Conservation (phyloP, 257 asterid genomes). For the Parsonsia alboflavescens region DNA sequence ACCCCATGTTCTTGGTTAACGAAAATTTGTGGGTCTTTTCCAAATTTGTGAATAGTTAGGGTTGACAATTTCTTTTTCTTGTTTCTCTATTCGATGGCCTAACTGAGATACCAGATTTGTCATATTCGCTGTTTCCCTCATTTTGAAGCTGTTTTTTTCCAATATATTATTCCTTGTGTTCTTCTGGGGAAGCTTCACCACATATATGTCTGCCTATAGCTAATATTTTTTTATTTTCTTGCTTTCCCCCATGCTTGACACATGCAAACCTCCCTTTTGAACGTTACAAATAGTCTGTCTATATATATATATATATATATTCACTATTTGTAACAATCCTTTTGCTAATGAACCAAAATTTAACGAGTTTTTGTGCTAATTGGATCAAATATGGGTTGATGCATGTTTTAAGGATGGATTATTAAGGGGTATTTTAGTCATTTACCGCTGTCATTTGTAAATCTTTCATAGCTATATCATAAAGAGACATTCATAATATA, state of each 20-base stretch:
- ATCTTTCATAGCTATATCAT: no score
- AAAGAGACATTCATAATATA: no score
- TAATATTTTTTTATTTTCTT: slow-evolving; percentile 12
- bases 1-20: slow-evolving; percentile 35
- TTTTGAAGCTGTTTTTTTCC: slow-evolving; percentile 22
- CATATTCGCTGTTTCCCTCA: slow-evolving; percentile 14
- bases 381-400: neutral
- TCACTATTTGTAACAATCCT: no score
- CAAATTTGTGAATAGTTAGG: slow-evolving; percentile 18
- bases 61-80: slow-evolving; percentile 25
- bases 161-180: slow-evolving; percentile 12
- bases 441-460: no score
- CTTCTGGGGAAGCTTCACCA: neutral
- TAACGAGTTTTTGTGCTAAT: neutral
- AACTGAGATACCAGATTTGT: slow-evolving; percentile 37
- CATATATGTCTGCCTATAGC: neutral
- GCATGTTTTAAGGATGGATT: neutral
- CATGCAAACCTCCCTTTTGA: slow-evolving; percentile 29
- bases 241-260: slow-evolving; percentile 44
- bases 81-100: slow-evolving; percentile 29
- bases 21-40: slow-evolving; percentile 15
- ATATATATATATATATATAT: no score
- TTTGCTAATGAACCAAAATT: neutral
- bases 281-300: neutral
- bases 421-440: neutral